Base-by-base conservation (phyloP, 108 stramenopile species). In the Nitzschia palea region DNA sequence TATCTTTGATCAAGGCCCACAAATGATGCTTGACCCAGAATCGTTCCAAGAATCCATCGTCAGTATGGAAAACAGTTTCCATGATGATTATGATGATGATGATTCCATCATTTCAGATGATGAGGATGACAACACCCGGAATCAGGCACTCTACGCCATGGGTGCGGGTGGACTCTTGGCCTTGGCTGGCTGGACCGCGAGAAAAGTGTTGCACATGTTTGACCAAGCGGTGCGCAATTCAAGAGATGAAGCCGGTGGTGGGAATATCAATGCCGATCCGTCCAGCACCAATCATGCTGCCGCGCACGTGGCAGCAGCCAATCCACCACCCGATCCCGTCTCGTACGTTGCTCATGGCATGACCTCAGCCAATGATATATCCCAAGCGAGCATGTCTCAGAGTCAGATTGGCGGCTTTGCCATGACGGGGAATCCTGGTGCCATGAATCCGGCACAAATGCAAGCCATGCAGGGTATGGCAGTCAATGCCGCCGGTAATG, bases 401-500 rank as follows among this genome's bases (percentile, higher is more conserved):
- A 42, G 4, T 60, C 59, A 60, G 3, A 14, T 40, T n/a, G 37
- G 59, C 1, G 40, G 23, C 14, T 31, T 40, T 26, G 40, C 40
- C 26, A n/a, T 42, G 4, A 1, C 36, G 4, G 27, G n/a, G 20
- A 37, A 25, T 40, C 20, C 31, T 2, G 37, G 32, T 5, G 4
- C 31, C 17, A 31, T n/a, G n/a, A n/a, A n/a, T n/a, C n/a, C n/a
- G n/a, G n/a, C n/a, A n/a, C n/a, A 60, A 17, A 23, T 40, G 17
- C 59, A 60, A 60, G 59, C 31, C 40, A 1, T 60, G 8, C 59
- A 60, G 25, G 30, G 14, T 47, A 63, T 63, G 62, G 62, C 62
- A n/a, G 32, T 15, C 27, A 47, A 50, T 48, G 62, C 62, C 0
- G 62, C 62, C 10, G 8, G 18, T 3, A 48, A n/a, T 48, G 62